phyloP scores from a whole-genome alignment of 2,329 filamentous ascomycete genomes.

The Apiospora hydei region DNA sequence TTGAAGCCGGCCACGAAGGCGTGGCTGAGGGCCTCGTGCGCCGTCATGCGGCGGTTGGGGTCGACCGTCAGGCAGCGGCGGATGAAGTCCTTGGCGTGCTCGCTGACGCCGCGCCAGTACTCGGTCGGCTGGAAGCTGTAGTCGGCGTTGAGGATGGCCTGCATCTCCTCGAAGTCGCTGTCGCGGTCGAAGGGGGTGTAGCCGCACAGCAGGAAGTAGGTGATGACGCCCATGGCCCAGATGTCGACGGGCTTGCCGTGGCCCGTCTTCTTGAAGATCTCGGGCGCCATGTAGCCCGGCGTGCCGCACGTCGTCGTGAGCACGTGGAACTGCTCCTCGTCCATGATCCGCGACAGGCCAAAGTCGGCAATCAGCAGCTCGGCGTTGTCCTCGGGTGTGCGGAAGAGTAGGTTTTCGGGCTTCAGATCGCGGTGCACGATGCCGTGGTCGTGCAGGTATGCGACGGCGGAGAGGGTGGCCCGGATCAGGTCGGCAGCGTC shows the following conservation, averaged over 20 bases:
- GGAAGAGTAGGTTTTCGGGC: conserved; percentile 95
- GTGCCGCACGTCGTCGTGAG: conserved; percentile 97
- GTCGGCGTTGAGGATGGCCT: conserved; percentile 95
- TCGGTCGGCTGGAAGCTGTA: conserved; percentile 94
- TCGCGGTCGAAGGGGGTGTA: conserved; percentile 99
- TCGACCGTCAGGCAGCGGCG: conserved; percentile 90
- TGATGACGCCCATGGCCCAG: conserved; percentile 98
- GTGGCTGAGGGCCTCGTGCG: conserved; percentile 77
- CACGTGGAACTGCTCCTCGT: conserved; percentile 97
- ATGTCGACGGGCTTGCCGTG: conserved; percentile 98
- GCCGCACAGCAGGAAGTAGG: conserved; percentile 96
- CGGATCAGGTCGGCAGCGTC: conserved; percentile 96
- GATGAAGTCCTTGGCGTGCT: conserved; percentile 90
- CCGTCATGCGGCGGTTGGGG: conserved; percentile 85
- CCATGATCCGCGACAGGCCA: conserved; percentile 95
- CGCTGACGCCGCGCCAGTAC: conserved; percentile 95
- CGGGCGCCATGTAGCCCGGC: conserved; percentile 98
- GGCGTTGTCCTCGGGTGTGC: conserved; percentile 96
- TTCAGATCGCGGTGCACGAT: conserved; percentile 98
- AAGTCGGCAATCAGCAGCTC: conserved; percentile 98
- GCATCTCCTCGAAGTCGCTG: conserved; percentile 98
- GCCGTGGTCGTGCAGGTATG: conserved; percentile 97
- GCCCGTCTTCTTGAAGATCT: conserved; percentile 98
- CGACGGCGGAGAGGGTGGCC: conserved; percentile 94
- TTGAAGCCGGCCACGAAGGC: conserved; percentile 67